These are phyloP conservation scores for Mycena metata DNA, from an alignment of 768 basidiomycete genomes.

Conservation along the genomic window DNA sequence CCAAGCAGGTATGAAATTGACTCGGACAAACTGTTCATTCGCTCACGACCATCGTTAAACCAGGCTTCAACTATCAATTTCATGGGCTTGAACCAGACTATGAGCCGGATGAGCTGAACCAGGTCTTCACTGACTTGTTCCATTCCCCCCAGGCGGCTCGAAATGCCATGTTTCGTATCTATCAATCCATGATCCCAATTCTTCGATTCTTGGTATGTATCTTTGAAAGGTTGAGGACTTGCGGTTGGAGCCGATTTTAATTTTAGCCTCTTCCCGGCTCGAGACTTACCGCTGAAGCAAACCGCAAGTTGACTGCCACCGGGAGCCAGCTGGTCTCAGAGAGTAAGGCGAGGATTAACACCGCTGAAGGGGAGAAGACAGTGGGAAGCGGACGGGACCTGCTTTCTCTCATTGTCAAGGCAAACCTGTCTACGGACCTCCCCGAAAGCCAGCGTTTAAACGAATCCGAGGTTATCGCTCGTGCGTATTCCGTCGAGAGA, in stretches of 20 bases:
- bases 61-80: conserved; percentile 19
- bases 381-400: conserved; percentile 57
- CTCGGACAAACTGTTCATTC: too few species aligned
- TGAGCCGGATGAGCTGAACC: conserved; percentile 4
- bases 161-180: not conserved
- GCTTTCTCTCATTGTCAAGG: conserved; percentile 60
- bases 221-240: too few species aligned
- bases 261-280: not conserved
- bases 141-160: conserved; percentile 6
- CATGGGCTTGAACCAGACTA: not conserved
- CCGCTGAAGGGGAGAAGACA: conserved; percentile 37
- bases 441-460: conserved; percentile 58
- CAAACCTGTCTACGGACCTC: conserved; percentile 63
- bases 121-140: conserved; percentile 7
- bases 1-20: conserved; percentile 54
- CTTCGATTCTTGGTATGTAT: conserved; percentile 5
- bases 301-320: conserved; percentile 51
- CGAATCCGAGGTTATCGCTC: conserved; percentile 60
- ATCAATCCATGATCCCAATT: conserved; percentile 7
- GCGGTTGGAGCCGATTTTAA: too few species aligned
- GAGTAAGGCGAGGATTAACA: conserved; percentile 51
- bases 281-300: conserved; percentile 37
- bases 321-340: conserved; percentile 53
- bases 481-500: conserved; percentile 38
- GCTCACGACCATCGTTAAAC: not conserved